Conservation (phyloP, 768 basidiomycete species). For the Suillus paluster region DNA sequence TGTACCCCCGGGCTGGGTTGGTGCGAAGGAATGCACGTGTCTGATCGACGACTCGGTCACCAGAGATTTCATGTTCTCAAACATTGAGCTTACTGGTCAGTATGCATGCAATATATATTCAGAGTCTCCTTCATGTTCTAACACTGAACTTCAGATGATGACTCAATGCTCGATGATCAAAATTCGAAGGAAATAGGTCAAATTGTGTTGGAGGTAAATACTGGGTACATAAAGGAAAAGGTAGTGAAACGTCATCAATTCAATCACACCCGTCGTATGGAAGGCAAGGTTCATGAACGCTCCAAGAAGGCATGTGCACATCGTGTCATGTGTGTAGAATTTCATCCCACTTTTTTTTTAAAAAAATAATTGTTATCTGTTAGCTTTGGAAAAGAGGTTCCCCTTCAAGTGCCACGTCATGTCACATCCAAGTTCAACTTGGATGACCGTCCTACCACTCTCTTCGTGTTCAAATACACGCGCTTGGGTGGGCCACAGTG, state of each 20-base stretch:
- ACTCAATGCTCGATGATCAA: slow-evolving; percentile 16
- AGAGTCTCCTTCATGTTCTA: neutral
- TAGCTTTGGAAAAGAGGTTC: slow-evolving; percentile 15
- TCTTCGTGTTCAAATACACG: slow-evolving; percentile 26
- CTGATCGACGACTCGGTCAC: neutral
- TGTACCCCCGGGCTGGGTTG: neutral
- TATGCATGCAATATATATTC: no score
- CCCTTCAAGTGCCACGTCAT: neutral
- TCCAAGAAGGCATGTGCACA: slow-evolving; percentile 27
- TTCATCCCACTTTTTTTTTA: neutral
- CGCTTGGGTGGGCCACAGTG: slow-evolving; percentile 16
- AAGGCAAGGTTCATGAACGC: slow-evolving; percentile 22
- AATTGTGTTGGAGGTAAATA: slow-evolving; percentile 12
- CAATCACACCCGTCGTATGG: neutral
- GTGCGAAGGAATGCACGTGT: neutral
- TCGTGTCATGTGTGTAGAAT: slow-evolving; percentile 18
- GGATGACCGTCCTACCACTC: slow-evolving; percentile 10
- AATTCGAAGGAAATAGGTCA: slow-evolving; percentile 18
- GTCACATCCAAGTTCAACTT: neutral
- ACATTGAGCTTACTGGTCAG: slow-evolving; percentile 22
- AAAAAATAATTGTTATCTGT: neutral
- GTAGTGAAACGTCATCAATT: accelerated
- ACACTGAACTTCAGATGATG: slow-evolving; percentile 23
- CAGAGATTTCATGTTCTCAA: slow-evolving; percentile 21
- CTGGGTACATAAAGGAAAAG: slow-evolving; percentile 3